Evolutionary conservation across 441 rosid genomes (phyloP), one percentile per base, ranked within the genome.

Genomic region (Manihot esculenta): DNA sequence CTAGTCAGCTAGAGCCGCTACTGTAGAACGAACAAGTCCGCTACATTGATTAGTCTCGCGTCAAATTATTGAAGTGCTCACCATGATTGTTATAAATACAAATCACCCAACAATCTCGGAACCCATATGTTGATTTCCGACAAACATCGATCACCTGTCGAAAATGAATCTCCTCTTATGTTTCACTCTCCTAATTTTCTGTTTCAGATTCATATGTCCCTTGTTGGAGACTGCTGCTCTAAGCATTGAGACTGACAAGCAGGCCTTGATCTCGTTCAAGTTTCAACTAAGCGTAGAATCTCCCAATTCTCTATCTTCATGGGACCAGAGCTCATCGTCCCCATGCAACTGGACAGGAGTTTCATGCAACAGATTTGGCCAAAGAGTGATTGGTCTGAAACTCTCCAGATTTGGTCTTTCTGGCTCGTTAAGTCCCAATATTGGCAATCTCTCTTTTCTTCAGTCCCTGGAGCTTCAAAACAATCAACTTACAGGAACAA

Each of bases 301-400:
- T 24, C 45, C 71, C 17, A 56, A 71, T 1, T 76, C 76, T 15
- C 71, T 83, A 5, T 77, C 83, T 66, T 76, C 82, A 21, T 87
- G 87, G 89, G 68, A 76, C 62, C 55, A 15, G 49, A 80, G 61
- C 83, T 65, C 54, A 14, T 76, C 82, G 10, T 86, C 86, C 15
- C n/a, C n/a, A n/a, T 87, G 87, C 71, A 77, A 74, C 17, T 85
- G 91, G 89, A 75, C 84, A 0, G 84, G 89, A 48, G 83, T 85
- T 68, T 20, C 64, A 68, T 87, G 89, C 83, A 67, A 72, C 69
- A 38, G 35, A 13, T 35, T 50, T 1, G 35, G 24, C 70, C 60
- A 66, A 23, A 78, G 89, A 74, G 87, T 85, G 33, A 2, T 62
- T 42, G 67, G 48, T 8, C 74, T 80, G 21, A 23, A 74, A 30